Percentiles rank a stretch among this genome's conserved stretches.
These are phyloP conservation scores for Mallotus nudiflorus DNA, from an alignment of 345 rosid species.

Conservation along the genomic window DNA sequence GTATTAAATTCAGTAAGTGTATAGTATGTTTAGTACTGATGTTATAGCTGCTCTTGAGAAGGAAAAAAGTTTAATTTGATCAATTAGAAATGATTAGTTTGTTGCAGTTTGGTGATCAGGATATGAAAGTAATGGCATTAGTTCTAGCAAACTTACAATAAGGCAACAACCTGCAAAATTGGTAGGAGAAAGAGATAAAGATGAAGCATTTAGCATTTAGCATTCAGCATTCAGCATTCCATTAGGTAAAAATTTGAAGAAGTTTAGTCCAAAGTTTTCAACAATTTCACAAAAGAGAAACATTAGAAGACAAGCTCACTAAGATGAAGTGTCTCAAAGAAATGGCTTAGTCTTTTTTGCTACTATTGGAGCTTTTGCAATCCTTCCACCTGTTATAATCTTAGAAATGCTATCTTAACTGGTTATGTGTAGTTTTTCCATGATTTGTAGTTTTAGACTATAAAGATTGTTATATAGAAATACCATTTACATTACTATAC, in stretches of 20 bases:
- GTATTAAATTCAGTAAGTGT: not conserved
- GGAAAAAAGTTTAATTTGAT: too few species aligned
- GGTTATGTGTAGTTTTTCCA: conserved; percentile 94
- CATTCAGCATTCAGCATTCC: conserved; percentile 68
- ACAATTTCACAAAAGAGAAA: conserved; percentile 92
- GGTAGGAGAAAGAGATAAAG: conserved; percentile 66
- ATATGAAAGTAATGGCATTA: conserved; percentile 56
- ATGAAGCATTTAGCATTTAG: too few species aligned
- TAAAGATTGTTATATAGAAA: not conserved
- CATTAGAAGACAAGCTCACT: conserved; percentile 75
- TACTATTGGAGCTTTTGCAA: conserved; percentile 77
- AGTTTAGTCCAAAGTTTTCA: conserved; percentile 68
- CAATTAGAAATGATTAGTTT: not conserved
- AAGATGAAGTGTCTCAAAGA: conserved; percentile 79
- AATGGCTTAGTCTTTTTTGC: conserved; percentile 87
- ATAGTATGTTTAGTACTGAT: too few species aligned
- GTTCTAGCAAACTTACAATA: conserved; percentile 42
- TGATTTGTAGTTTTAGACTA: conserved; percentile 25
- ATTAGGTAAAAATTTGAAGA: conserved; percentile 75
- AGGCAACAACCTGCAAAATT: conserved; percentile 70
- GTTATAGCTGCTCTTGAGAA: too few species aligned
- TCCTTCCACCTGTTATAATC: conserved; percentile 77
- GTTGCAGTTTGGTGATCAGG: conserved; percentile 35
- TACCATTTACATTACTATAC: not conserved
- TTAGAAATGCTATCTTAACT: conserved; percentile 65